These are phyloP conservation scores for Pythium sp. DNA, from an alignment of 352 stramenopile genomes.

Conservation along the genomic window DNA sequence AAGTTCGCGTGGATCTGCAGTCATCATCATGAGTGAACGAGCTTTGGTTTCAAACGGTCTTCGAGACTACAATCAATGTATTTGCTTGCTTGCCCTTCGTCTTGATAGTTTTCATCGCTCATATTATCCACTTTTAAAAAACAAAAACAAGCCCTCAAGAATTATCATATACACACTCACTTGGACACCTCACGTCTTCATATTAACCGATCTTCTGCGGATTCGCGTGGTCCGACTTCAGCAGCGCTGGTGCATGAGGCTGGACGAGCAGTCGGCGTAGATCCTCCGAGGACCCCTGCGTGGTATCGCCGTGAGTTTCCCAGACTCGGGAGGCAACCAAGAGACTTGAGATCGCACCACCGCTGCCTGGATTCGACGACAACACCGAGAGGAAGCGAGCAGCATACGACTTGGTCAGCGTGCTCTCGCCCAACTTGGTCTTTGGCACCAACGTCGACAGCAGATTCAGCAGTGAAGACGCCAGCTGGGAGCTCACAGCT, in stretches of 20 bases:
- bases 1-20: conserved; percentile 3
- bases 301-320: conserved; percentile 82
- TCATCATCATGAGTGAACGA: not conserved
- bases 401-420: conserved; percentile 79
- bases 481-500: conserved; percentile 74
- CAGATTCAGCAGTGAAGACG: conserved; percentile 76
- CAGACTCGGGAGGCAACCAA: conserved; percentile 76
- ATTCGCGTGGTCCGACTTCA: conserved; percentile 81
- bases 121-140: conserved; percentile 12
- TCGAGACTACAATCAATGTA: not conserved
- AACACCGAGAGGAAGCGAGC: conserved; percentile 80
- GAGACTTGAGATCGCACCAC: conserved; percentile 76
- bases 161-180: not conserved
- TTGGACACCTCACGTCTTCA: not conserved
- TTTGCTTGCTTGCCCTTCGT: not conserved
- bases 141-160: conserved; percentile 1
- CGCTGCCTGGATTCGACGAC: conserved; percentile 81
- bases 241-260: conserved; percentile 66
- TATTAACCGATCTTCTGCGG: conserved; percentile 78
- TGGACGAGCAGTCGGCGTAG: conserved; percentile 70
- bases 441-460: conserved; percentile 78
- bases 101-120: not conserved
- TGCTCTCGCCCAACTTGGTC: conserved; percentile 76
- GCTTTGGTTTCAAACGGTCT: not conserved
- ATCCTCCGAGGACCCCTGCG: conserved; percentile 76